Base-by-base conservation (phyloP, 2,329 filamentous ascomycete genomes). In the Penicillium occitanis region DNA sequence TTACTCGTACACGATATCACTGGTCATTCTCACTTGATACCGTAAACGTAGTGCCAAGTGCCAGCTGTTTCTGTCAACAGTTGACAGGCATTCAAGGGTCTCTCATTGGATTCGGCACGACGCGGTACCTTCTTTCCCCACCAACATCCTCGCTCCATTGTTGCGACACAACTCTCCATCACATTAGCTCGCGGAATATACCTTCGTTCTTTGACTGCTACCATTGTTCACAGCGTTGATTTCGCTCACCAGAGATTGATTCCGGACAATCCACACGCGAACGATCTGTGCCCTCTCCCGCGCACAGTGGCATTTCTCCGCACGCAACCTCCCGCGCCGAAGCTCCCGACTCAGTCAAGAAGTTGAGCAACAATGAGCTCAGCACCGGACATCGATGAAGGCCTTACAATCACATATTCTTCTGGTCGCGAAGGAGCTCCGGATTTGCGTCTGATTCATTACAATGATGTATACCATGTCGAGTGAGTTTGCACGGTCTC, bases 401-500 rank as follows among this genome's bases (percentile, higher is more conserved):
- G 78, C 57, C 68, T 75, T 17, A 76, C 79, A 67, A 76, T 81
- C 69, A 83, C 78, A 30, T 77, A 80, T 70, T 75, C 79, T 33
- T 78, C 79, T 69, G 77, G 77, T 53, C 76, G 80, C 37, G 75
- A 75, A 64, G 80, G 79, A 53, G 76, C 82, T 50, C 91, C 92
- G 53, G 90, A 92, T 75, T 80, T 97, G 61, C 88, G 93, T n/a
- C 79, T 97, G 64, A 76, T 96, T 37, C 93, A 97, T 80, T 97
- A 90, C 83, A 97, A 97, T 78, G 93, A 97, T 79, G 93, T 97
- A 67, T 97, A 97, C 77, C 93, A 97, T 73, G 86, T 97, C 63
- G 92, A 96, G 78, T 81, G 77, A 67, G 75, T 40, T 46, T 25
- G 22, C 30, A 14, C 53, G 8, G 19, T 40, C n/a, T 22, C 6